These are phyloP conservation scores for Amanita exitialis DNA, from an alignment of 768 basidiomycete species.

Conservation along the genomic window DNA sequence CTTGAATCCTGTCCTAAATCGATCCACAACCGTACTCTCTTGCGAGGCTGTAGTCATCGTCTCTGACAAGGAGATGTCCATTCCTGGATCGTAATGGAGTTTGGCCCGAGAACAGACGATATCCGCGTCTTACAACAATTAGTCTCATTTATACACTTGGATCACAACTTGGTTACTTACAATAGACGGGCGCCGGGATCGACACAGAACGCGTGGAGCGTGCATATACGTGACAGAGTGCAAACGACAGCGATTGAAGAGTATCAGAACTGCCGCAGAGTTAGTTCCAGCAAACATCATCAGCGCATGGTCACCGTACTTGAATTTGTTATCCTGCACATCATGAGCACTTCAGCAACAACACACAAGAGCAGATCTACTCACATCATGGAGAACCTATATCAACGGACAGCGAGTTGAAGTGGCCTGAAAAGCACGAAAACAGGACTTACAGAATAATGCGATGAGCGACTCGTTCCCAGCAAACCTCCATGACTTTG, in stretches of 20 bases:
- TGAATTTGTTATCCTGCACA: slow-evolving; percentile 44
- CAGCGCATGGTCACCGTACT: slow-evolving; percentile 23
- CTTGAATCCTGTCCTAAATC: slow-evolving; percentile 44
- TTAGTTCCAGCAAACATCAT: neutral
- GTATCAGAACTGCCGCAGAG: slow-evolving; percentile 40
- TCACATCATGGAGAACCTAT: slow-evolving; percentile 33
- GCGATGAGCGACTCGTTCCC: slow-evolving; percentile 52
- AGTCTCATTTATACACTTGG: neutral
- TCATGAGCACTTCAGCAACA: neutral
- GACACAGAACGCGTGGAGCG: slow-evolving; percentile 78
- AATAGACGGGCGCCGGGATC: slow-evolving; percentile 80
- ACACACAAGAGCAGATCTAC: slow-evolving; percentile 9
- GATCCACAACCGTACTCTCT: slow-evolving; percentile 29
- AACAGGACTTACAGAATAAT: slow-evolving; percentile 31
- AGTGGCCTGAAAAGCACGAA: neutral
- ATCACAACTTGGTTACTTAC: slow-evolving; percentile 26
- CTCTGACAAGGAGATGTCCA: slow-evolving; percentile 49
- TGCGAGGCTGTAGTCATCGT: slow-evolving; percentile 39
- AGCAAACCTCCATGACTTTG: slow-evolving; percentile 70
- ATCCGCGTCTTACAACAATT: slow-evolving; percentile 54
- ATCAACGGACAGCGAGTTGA: neutral
- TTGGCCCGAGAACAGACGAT: slow-evolving; percentile 74
- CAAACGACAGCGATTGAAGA: slow-evolving; percentile 60
- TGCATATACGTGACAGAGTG: slow-evolving; percentile 74
- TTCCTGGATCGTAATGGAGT: slow-evolving; percentile 67